Evolutionary conservation across 2,329 filamentous ascomycete genomes (phyloP).

Genomic region (Whalleya microplaca): DNA sequence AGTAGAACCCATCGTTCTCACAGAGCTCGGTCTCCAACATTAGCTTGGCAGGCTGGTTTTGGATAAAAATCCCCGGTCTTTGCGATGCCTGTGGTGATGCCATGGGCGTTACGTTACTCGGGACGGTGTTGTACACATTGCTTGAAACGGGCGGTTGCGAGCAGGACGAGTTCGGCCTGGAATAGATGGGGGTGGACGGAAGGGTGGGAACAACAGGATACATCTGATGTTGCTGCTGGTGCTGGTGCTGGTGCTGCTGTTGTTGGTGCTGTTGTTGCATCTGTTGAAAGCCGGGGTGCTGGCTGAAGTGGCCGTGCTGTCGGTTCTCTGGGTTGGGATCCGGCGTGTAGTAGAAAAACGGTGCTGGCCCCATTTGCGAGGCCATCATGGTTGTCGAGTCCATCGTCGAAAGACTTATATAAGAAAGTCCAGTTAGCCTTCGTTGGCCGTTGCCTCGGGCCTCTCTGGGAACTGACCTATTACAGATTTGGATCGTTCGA

Average conservation of each 20-base stretch:
- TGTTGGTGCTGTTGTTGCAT: constrained; percentile 54
- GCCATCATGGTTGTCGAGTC: constrained; percentile 63
- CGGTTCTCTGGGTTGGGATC: constrained; percentile 73
- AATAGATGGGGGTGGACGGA: constrained; percentile 66
- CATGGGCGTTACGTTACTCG: constrained; percentile 71
- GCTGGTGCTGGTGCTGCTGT: constrained; percentile 49
- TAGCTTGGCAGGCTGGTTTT: constrained; percentile 45
- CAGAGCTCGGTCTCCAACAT: constrained; percentile 77
- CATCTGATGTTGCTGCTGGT: constrained; percentile 34
- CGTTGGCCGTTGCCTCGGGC: constrained; percentile 1
- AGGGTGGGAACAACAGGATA: constrained; percentile 61
- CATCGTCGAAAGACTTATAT: constrained; percentile 54
- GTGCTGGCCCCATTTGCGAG: constrained; percentile 68
- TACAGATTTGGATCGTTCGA: constrained; percentile 25
- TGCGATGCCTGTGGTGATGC: constrained; percentile 76
- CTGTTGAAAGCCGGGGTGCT: constrained; percentile 60
- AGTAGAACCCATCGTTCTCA: constrained; percentile 66
- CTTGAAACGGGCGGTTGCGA: constrained; percentile 58
- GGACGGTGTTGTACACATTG: constrained; percentile 60
- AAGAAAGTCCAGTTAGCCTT: constrained; percentile 29
- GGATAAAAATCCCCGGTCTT: constrained; percentile 70
- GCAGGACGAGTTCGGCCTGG: constrained; percentile 66
- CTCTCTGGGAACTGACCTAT: constrained; percentile 36
- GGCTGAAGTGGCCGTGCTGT: constrained; percentile 77
- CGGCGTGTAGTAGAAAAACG: constrained; percentile 87